Conservation (phyloP, 148 eudicot species). For the Fagopyrum tataricum region DNA sequence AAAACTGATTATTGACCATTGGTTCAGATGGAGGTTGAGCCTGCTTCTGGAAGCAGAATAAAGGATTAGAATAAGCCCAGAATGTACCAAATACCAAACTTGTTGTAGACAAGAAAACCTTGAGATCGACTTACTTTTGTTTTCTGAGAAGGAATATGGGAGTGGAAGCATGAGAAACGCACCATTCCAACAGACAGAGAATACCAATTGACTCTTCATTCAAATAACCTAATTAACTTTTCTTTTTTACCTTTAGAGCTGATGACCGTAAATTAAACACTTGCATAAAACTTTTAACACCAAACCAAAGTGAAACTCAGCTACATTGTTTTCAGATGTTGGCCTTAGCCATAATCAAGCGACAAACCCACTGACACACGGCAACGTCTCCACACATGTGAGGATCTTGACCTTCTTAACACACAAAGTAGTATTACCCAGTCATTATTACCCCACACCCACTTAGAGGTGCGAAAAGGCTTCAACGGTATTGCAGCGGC, state of each 20-base stretch:
- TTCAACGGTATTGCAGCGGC: slow-evolving; percentile 66
- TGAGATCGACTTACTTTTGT: slow-evolving; percentile 49
- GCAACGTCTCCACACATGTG: slow-evolving; percentile 86
- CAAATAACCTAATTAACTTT: slow-evolving; percentile 28
- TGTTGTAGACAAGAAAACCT: neutral
- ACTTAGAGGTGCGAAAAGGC: slow-evolving; percentile 74
- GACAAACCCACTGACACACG: slow-evolving; percentile 76
- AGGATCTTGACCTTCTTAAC: slow-evolving; percentile 79
- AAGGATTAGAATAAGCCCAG: neutral
- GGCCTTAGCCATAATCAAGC: slow-evolving; percentile 86
- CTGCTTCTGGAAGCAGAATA: slow-evolving; percentile 43
- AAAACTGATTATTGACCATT: slow-evolving; percentile 38
- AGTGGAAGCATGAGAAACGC: slow-evolving; percentile 70
- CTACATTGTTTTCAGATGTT: slow-evolving; percentile 17
- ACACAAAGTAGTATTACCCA: slow-evolving; percentile 50
- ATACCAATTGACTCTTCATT: slow-evolving; percentile 20
- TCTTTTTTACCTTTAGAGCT: slow-evolving; percentile 3
- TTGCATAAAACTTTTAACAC: slow-evolving; percentile 17
- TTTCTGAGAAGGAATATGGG: slow-evolving; percentile 42
- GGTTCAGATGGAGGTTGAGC: slow-evolving; percentile 47
- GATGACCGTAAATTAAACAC: slow-evolving; percentile 5
- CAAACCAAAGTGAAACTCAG: slow-evolving; percentile 16
- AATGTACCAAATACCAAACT: slow-evolving; percentile 7
- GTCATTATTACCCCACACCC: slow-evolving; percentile 78
- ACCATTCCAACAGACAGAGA: slow-evolving; percentile 37